phyloP scores from a whole-genome alignment of 139 green algal genomes.

The Yamagishiella unicocca region DNA sequence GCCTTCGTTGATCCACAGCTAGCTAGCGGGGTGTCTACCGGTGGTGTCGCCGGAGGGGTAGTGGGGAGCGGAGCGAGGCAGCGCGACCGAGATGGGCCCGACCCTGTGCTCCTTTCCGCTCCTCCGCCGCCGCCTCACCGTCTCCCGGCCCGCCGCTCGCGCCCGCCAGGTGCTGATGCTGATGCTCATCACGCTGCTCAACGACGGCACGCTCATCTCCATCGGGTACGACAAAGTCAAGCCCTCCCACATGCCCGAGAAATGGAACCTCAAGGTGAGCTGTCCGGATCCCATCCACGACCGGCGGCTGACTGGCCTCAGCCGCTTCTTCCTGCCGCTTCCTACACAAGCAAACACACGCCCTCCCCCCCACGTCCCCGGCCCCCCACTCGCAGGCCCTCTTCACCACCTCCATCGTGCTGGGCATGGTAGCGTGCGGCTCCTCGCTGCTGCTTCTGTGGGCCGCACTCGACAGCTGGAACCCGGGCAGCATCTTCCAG shows the following conservation, averaged over 20 bases:
- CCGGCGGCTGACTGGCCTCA: too few species aligned
- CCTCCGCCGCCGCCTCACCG: too few species aligned
- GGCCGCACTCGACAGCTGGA: constrained; percentile 72
- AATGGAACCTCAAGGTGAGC: constrained; percentile 76
- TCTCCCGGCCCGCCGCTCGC: constrained; percentile 40
- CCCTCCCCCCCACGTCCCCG: neutral
- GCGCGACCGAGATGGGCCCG: too few species aligned
- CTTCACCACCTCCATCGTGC: constrained; percentile 76
- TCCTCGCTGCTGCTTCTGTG: constrained; percentile 89
- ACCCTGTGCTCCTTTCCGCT: too few species aligned
- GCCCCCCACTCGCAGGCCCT: constrained; percentile 51
- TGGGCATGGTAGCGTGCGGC: constrained; percentile 78
- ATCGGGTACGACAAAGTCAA: constrained; percentile 89
- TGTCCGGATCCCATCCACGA: too few species aligned
- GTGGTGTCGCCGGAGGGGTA: too few species aligned
- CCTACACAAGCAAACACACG: neutral
- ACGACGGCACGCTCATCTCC: constrained; percentile 91
- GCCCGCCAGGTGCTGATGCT: constrained; percentile 86
- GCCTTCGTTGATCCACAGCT: too few species aligned
- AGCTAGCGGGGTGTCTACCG: too few species aligned
- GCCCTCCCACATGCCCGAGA: constrained; percentile 80
- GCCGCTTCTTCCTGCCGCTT: neutral
- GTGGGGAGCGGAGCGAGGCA: too few species aligned
- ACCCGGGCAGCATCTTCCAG: constrained; percentile 45
- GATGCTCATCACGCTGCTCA: constrained; percentile 94